Evolutionary conservation across 805 yeast genomes (phyloP).

Genomic region (Hanseniaspora pseudoguilliermondii): DNA sequence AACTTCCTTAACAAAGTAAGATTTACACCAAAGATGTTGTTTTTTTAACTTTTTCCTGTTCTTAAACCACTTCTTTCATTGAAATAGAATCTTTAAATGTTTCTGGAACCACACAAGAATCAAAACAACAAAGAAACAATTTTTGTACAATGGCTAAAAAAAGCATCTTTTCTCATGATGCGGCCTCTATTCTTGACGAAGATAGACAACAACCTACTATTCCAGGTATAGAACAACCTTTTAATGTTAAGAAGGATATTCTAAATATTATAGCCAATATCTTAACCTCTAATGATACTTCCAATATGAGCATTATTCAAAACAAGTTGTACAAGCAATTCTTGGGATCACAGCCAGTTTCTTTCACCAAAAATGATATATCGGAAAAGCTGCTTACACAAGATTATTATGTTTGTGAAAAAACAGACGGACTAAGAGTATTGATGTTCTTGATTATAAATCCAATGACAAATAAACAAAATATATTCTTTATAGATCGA

Average conservation of each 20-base stretch:
- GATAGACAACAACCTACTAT: slow-evolving; percentile 57
- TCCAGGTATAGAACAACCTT: slow-evolving; percentile 73
- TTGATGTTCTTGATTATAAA: slow-evolving; percentile 51
- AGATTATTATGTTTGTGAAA: slow-evolving; percentile 92
- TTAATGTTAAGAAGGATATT: slow-evolving; percentile 54
- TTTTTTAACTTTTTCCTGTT: not conserved
- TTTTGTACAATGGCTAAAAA: not conserved
- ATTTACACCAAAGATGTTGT: not conserved
- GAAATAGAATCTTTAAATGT: too few relatives aligned
- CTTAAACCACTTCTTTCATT: too few relatives aligned
- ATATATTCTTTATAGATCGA: slow-evolving; percentile 77
- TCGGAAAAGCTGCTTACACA: slow-evolving; percentile 44
- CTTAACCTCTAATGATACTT: slow-evolving; percentile 20
- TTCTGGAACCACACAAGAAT: not conserved
- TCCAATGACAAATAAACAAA: slow-evolving; percentile 68
- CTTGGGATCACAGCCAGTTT: slow-evolving; percentile 93
- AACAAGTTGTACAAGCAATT: slow-evolving; percentile 35
- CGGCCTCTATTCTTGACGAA: not conserved
- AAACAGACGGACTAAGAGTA: slow-evolving; percentile 85
- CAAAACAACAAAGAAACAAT: not conserved
- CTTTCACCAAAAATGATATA: slow-evolving; percentile 68
- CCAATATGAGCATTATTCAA: slow-evolving; percentile 30
- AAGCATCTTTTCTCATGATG: slow-evolving; percentile 16
- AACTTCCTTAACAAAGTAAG: not conserved
- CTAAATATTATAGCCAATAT: slow-evolving; percentile 55